Base-by-base conservation (phyloP, 306 rosid species). In the Vigna angularis region DNA sequence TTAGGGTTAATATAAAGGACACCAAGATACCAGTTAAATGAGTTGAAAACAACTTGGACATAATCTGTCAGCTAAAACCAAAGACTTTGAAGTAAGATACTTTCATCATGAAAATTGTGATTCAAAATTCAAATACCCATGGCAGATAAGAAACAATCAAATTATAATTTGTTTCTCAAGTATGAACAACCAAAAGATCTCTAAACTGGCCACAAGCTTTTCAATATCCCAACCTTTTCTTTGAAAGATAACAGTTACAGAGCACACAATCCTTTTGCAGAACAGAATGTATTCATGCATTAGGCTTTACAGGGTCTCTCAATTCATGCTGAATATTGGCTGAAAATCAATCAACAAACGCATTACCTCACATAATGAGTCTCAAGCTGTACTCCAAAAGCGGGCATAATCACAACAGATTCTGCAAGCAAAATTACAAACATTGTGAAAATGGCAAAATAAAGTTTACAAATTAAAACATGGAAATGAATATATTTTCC, bases 351-450 rank as follows among this genome's bases (percentile, higher is more conserved):
- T 75, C n/a, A 65, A 59, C 55, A 42, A 81, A 47, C 63, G 64
- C 47, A 13, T 63, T 74, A 94, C 98, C 98, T 89, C 63, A 36
- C 50, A 76, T 83, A 89, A 81, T 88, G 92, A 80, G 95, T 92
- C 81, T 94, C 96, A 69, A 94, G 95, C 81, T 94, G 97, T 73
- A 94, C 93, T 67, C 98, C 98, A 67, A 94, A 92, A 80, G 94
- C 92, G 13, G 98, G 97, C 89, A 94, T 87, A 82, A 94, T 83
- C 63, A 94, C 77, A 40, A 94, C 91, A 45, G 93, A 89, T 84
- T 94, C 97, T 94, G 93, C 79, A 65, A 52, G 66, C 47, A 73
- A 83, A 68, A 20, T 38, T 53, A 49, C 44, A 20, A 70, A 56
- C 69, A 64, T 53, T 16, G 38, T 66, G 59, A 66, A 81, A 62